Base-by-base conservation (phyloP, 1,284 basidiomycete species). In the Sporisorium sorghi region DNA sequence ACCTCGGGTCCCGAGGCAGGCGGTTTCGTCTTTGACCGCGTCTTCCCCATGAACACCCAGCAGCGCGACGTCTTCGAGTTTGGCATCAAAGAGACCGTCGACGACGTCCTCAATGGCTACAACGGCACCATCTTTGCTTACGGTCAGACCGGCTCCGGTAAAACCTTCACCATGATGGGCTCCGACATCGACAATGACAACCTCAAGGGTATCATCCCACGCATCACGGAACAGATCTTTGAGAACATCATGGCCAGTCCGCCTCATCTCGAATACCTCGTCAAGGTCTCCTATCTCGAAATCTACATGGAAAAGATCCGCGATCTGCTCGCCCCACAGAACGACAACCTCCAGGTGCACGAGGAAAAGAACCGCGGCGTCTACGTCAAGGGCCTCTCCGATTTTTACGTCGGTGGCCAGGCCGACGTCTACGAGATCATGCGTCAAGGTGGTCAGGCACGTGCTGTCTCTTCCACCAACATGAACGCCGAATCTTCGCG, bases 271-370 rank as follows among this genome's bases (percentile, higher is more conserved):
- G 97, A 99, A 86, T 99, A 99, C 85, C 90, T 98, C 62, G 97
- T 99, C 85, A 99, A 99, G 87, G 97, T 99, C 58, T 97, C 94
- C 37, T 99, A 99, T 86, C 97, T 99, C 94, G 97, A 99, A 86
- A 99, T 99, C 76, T 99, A 99, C 86, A 89, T 99, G 84, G 97
- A 99, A 86, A 90, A 91, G 76, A 95, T 99, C 79, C 90, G 96
- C 63, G 97, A 99, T 88, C 86, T 99, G 66, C 89, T 99, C 60
- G 92, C 94, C 63, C 97, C 97, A 40, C 93, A 95, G 86, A 98
- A 99, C 80, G 97, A 99, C 85, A 99, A 99, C 85, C 88, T 99
- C 15, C 95, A 97, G 79, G 92, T 99, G 10, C 97, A 99, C 85
- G 97, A 99, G 85, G 97, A 99, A 87, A 99, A 99, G 86, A 91